These are phyloP conservation scores for Neopestalotiopsis clavispora DNA, from an alignment of 2,329 filamentous ascomycete species.

Conservation along the genomic window DNA sequence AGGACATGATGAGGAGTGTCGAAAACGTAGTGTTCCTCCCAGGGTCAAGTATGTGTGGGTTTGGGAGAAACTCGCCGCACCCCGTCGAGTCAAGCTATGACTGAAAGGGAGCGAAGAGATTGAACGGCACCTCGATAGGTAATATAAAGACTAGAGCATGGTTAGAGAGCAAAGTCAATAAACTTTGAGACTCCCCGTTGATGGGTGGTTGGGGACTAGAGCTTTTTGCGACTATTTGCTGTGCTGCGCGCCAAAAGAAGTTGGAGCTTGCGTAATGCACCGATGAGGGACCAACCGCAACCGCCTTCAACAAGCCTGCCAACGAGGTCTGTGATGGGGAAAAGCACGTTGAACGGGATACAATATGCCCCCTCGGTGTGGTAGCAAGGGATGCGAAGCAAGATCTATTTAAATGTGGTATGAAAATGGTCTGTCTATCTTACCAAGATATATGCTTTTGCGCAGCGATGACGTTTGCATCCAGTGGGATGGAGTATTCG, in stretches of 20 bases:
- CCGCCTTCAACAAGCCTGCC: not conserved
- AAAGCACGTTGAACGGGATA: not conserved
- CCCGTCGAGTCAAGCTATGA: not conserved
- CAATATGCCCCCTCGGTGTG: not conserved
- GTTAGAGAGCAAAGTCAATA: not conserved
- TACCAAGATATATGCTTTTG: not conserved
- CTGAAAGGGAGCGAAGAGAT: not conserved
- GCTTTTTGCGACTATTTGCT: not conserved
- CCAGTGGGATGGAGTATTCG: not conserved
- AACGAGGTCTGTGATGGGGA: not conserved
- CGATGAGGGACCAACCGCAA: not conserved
- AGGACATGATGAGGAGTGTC: not conserved
- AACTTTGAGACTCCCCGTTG: not conserved
- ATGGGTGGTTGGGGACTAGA: not conserved
- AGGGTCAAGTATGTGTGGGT: not conserved
- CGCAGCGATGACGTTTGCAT: not conserved
- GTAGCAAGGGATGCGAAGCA: not conserved
- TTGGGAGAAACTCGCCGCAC: not conserved
- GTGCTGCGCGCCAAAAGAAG: not conserved
- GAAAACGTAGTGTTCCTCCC: not conserved
- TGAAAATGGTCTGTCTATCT: not conserved
- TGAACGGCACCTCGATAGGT: not conserved
- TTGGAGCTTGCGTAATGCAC: conserved; percentile 2
- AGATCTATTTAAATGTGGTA: not conserved
- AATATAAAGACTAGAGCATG: not conserved